These are phyloP conservation scores for Colletotrichum sp. DNA, from an alignment of 2,329 filamentous ascomycete species.

Conservation along the genomic window DNA sequence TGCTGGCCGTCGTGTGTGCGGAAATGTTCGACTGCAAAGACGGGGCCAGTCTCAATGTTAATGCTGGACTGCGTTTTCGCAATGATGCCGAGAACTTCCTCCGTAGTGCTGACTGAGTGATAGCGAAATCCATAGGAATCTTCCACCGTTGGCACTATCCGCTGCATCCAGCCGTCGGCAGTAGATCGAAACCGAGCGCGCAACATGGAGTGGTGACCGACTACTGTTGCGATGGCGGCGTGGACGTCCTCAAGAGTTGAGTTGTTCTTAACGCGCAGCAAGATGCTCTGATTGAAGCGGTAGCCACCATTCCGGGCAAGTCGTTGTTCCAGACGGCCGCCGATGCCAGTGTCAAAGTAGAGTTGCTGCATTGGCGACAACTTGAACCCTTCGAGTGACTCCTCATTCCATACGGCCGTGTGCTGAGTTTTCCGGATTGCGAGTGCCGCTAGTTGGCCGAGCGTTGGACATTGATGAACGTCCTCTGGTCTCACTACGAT, in stretches of 20 bases:
- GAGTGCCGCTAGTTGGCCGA: slow-evolving; percentile 42
- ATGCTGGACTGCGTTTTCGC: slow-evolving; percentile 47
- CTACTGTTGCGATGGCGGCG: slow-evolving; percentile 52
- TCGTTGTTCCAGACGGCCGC: slow-evolving; percentile 35
- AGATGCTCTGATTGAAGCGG: slow-evolving; percentile 56
- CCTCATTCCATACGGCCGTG: slow-evolving; percentile 35
- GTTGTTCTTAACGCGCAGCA: slow-evolving; percentile 48
- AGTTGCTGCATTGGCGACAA: slow-evolving; percentile 60
- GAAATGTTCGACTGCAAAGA: slow-evolving; percentile 56
- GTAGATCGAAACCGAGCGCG: slow-evolving; percentile 48
- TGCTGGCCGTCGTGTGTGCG: slow-evolving; percentile 50
- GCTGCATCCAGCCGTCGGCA: slow-evolving; percentile 50
- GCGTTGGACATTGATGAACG: slow-evolving; percentile 39
- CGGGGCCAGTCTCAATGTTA: slow-evolving; percentile 54
- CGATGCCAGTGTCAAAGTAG: slow-evolving; percentile 54
- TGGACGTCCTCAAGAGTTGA: slow-evolving; percentile 48
- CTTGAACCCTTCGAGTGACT: slow-evolving; percentile 43
- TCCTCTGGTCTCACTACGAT: slow-evolving; percentile 41
- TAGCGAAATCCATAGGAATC: slow-evolving; percentile 51
- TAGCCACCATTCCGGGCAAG: slow-evolving; percentile 39
- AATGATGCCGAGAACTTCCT: slow-evolving; percentile 46
- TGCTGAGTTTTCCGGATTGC: slow-evolving; percentile 36
- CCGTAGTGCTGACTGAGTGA: slow-evolving; percentile 42
- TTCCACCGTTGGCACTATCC: slow-evolving; percentile 41
- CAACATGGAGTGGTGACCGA: slow-evolving; percentile 57